Base-by-base conservation (phyloP, 2,329 filamentous ascomycete species). In the Claviceps sp. region DNA sequence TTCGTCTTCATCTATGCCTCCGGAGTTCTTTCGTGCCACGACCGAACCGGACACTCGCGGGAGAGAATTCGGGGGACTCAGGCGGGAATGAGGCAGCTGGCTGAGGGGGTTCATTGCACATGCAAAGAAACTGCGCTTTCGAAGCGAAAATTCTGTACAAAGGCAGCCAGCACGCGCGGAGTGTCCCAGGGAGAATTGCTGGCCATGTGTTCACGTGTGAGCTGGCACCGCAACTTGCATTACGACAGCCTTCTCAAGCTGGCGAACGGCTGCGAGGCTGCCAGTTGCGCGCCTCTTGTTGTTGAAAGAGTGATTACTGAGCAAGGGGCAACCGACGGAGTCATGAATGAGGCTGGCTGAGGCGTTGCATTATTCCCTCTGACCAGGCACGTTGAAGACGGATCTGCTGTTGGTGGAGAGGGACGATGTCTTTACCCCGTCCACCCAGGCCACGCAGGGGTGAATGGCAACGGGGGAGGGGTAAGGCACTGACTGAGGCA, bases 11-110 rank as follows among this genome's bases (percentile, higher is more conserved):
- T 59, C 61, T 5, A 56, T 55, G 9, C 45, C 41, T 22, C 55
- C 56, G 7, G 57, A 43, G n/a, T 63, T 57, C 37, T 51, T 53
- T 34, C 34, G 22, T 13, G 14, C 40, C 9, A n/a, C 34, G 1
- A 37, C 34, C 11, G 30, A 8, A 2, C 26, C 16, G 6, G 20
- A 11, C 16, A 20, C 14, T 44, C 34, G 30, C 18, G 48, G 34
- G 18, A 37, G 11, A 9, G 20, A 26, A 11, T 18, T 11, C 20
- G 30, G 16, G 13, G 14, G 14, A 8, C 16, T 38, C 2, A 5
- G 34, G 18, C 11, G 18, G 30, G 30, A 37, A 37, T 24, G 30
- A 24, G 11, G 41, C 18, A 7, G 41, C 11, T 38, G 48, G 11
- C 16, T 38, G 40, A 20, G 40, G 26, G 22, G 16, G 14, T 14